These are phyloP conservation scores for Exophiala viscosa DNA, from an alignment of 2,329 filamentous ascomycete genomes.

Conservation along the genomic window DNA sequence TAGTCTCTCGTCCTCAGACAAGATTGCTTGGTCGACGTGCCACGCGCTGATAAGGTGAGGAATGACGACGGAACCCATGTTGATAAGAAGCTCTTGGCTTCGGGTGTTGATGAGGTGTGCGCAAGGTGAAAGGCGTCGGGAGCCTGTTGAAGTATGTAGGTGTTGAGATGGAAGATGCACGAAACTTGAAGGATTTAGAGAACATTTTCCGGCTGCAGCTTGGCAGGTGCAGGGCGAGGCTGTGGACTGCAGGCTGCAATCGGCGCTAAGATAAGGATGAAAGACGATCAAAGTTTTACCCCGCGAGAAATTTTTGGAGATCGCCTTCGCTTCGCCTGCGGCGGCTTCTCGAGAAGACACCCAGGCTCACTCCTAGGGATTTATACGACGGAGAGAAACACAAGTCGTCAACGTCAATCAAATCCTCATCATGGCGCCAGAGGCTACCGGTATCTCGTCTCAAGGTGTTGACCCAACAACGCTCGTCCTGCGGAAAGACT, in stretches of 20 bases:
- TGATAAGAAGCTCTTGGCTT: background rate
- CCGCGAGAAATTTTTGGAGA: conserved; percentile 9
- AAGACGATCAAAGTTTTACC: conserved; percentile 1
- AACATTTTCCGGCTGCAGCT: background rate
- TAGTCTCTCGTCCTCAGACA: conserved; percentile 83
- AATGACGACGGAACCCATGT: conserved; percentile 44
- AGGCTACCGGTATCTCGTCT: conserved; percentile 32
- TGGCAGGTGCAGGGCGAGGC: background rate
- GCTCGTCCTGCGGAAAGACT: conserved; percentile 59
- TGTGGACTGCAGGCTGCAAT: background rate
- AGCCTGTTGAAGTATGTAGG: background rate
- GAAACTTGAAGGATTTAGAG: background rate
- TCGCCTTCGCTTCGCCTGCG: background rate
- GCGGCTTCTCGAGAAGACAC: no score
- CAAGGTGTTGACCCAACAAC: conserved; percentile 40
- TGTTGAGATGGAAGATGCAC: background rate
- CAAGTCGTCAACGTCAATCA: background rate
- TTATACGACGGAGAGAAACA: no score
- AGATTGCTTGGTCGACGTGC: conserved; percentile 97
- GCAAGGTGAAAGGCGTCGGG: no score
- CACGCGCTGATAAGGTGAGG: conserved; percentile 88
- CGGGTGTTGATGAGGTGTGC: no score
- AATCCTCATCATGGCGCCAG: conserved; percentile 3
- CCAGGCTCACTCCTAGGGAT: no score
- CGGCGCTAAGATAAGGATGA: conserved; percentile 9